Base-by-base conservation (phyloP, 2,329 filamentous ascomycete species). In the Fusarium anguioides region DNA sequence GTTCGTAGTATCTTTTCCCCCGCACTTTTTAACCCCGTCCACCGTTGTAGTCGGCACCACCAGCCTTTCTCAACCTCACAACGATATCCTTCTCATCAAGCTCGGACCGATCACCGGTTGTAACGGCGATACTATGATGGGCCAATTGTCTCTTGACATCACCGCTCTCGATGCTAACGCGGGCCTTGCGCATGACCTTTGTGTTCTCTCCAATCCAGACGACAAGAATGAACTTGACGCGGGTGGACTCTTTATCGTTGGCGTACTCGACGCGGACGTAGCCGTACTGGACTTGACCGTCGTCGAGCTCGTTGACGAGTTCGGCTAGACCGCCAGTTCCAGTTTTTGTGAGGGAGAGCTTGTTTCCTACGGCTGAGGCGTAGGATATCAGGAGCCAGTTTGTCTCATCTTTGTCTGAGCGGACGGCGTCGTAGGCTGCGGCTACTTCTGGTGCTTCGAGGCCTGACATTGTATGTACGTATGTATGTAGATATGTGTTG, bases 21-120 rank as follows among this genome's bases (percentile, higher is more conserved):
- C 27, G n/a, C 24, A n/a, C n/a, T n/a, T n/a, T n/a, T 76, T 69
- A 87, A 10, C 86, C 87, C 65, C 87, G 78, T 12, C 86, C 89
- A 9, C 89, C 88, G 73, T 91, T 89, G 82, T 91, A 92, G 77
- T 91, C 89, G 17, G 89, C 89, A 29, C 89, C 89, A 54, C 89
- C 89, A 6, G 86, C 88, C 80, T 86, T 89, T 76, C 89, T 81
- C 78, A 91, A 77, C 73, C 84, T 79, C 61, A 82, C 76, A 17
- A 91, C 86, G 49, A 92, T 83, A 20, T 89, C 87, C 64, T 81
- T 79, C 78, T 89, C 86, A 18, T 86, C 84, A 54, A 92, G 76
- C 73, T 92, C 89, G 26, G 78, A 77, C 77, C 80, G 82, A 70
- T 90, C 87, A 61, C 82, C 80, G 4, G 88, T 87, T 72, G 90